These are phyloP conservation scores for Graphiopsis chlorocephala DNA, from an alignment of 2,329 filamentous ascomycete genomes.

Conservation along the genomic window DNA sequence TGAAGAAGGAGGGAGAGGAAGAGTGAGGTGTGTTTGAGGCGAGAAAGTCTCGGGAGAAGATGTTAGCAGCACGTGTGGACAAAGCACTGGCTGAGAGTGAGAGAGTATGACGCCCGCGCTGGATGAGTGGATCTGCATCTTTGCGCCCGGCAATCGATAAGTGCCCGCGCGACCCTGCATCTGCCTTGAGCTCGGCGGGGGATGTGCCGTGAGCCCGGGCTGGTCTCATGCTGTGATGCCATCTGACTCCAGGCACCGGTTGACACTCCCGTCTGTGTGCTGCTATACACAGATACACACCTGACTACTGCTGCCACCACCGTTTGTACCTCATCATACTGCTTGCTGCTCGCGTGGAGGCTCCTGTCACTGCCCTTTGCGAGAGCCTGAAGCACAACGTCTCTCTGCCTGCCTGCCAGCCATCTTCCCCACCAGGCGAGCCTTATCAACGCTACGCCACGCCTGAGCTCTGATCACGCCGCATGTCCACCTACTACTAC, in stretches of 20 bases:
- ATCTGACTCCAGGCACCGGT: conserved; percentile 3
- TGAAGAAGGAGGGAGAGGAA: not conserved
- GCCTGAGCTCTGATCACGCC: conserved; percentile 1
- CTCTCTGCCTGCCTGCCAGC: not conserved
- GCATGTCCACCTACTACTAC: not conserved
- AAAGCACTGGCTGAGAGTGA: conserved; percentile 5
- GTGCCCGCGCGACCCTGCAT: not conserved
- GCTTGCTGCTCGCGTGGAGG: not conserved
- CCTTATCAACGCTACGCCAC: conserved; percentile 6
- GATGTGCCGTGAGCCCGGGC: not conserved
- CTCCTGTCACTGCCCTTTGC: not conserved
- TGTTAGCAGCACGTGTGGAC: not conserved
- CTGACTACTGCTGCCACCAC: not conserved
- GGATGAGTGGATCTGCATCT: not conserved
- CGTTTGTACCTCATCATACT: not conserved
- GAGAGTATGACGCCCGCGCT: conserved; percentile 2
- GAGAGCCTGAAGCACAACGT: not conserved
- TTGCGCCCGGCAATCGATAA: not conserved
- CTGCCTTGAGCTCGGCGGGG: not conserved
- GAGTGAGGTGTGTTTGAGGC: not conserved
- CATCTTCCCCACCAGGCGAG: not conserved
- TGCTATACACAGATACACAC: not conserved
- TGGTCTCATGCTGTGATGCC: not conserved
- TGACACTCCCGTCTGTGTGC: not conserved
- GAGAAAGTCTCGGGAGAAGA: not conserved